Percentiles rank a stretch among this genome's conserved stretches.
Conservation (phyloP, 2,329 filamentous ascomycete genomes). For the Fusarium odoratissimum region DNA sequence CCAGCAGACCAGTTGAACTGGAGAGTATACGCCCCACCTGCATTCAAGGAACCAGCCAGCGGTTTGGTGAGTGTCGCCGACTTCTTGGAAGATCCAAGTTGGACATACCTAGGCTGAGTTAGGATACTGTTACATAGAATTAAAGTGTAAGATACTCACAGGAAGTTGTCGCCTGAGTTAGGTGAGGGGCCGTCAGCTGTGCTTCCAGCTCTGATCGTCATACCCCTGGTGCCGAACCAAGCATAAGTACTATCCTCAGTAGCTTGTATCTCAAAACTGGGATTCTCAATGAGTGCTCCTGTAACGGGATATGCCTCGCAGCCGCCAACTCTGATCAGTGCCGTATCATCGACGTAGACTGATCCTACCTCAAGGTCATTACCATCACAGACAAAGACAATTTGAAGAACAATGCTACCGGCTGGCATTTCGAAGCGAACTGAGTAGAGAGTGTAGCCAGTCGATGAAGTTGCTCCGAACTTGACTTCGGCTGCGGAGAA, state of each 20-base stretch:
- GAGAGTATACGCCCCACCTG: neutral
- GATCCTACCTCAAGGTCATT: neutral
- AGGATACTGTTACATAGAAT: neutral
- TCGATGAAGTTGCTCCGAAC: neutral
- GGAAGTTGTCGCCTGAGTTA: neutral
- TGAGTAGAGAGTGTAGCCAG: neutral
- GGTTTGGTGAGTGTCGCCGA: neutral
- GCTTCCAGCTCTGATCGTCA: neutral
- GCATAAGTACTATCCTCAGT: conserved; percentile 5
- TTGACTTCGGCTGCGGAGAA: fast-evolving
- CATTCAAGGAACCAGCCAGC: neutral
- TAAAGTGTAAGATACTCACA: neutral
- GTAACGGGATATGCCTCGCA: conserved; percentile 10
- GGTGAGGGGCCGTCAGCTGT: neutral
- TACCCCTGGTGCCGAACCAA: conserved; percentile 6
- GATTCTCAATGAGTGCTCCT: conserved; percentile 1
- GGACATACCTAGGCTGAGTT: neutral
- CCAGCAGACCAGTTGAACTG: conserved; percentile 8
- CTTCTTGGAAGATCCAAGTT: neutral
- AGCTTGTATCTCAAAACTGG: conserved; percentile 1
- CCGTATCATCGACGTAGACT: conserved; percentile 8
- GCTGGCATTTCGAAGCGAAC: neutral
- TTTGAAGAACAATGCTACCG: fast-evolving
- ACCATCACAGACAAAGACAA: neutral
- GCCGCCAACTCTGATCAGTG: neutral